Conservation (phyloP, 1,139 yeast genomes). For the Pichia sp. region DNA sequence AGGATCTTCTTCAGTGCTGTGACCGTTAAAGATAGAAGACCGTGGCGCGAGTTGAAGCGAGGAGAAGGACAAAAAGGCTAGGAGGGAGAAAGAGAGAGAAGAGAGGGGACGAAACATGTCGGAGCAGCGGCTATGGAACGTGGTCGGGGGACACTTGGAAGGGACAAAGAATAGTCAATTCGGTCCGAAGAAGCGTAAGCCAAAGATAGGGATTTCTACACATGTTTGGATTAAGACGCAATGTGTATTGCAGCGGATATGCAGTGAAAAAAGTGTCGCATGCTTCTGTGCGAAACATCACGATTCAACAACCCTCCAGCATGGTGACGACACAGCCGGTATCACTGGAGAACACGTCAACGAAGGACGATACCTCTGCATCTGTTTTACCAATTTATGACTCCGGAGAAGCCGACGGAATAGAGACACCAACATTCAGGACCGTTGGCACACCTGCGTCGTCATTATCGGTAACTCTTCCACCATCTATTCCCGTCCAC, state of each 20-base stretch:
- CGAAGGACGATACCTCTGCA: conserved; percentile 19
- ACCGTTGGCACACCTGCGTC: conserved; percentile 45
- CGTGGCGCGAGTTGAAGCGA: not conserved
- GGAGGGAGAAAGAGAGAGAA: not conserved
- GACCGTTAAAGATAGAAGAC: not conserved
- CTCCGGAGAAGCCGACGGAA: not conserved
- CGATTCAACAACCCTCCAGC: conserved; percentile 27
- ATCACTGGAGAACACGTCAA: conserved; percentile 8
- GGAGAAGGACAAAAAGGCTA: not conserved
- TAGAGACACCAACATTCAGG: conserved; percentile 30
- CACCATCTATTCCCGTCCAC: conserved; percentile 54
- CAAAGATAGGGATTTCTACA: not conserved
- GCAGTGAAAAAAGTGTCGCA: not conserved
- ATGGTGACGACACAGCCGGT: conserved; percentile 11
- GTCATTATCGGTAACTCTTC: conserved; percentile 42
- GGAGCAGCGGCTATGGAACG: too few species aligned
- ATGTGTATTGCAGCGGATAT: not conserved
- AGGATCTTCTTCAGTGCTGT: too few species aligned
- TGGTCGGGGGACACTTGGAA: too few species aligned
- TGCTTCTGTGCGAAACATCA: conserved; percentile 21
- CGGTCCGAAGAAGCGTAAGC: too few species aligned
- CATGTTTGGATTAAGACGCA: conserved; percentile 4
- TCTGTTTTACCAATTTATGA: conserved; percentile 3
- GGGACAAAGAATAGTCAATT: too few species aligned
- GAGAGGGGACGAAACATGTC: too few species aligned